Base-by-base conservation (phyloP, 192 early-diverging fungal genomes). In the Podila minutissima region DNA sequence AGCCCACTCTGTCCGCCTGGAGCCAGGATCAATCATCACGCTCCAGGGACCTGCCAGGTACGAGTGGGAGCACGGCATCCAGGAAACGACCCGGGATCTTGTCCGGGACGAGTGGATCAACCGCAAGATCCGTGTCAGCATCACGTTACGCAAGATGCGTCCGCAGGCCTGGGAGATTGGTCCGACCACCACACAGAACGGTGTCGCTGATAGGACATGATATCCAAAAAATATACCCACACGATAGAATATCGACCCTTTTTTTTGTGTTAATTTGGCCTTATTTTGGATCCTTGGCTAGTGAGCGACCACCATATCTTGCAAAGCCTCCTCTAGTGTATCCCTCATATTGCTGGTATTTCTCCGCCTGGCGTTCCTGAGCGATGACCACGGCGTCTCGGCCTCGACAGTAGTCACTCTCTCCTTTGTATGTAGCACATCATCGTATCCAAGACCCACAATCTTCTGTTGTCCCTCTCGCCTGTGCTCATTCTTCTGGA, bases 21-120 rank as follows among this genome's bases (percentile, higher is more conserved):
- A 74, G 15, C 85, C 87, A 10, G 87, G 87, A 10, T 84, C 84
- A 32, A 69, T 86, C 2, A 28, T 88, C 26, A 69, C 70, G 4
- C 35, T 88, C 15, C 69, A 79, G 38, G 87, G 85, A 8, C 67
- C 70, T 0, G 82, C 87, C 11, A 59, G 87, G 31, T 88, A 84
- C 37, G 67, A 72, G 24, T 88, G 87, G 87, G 79, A 84, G 59
- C 87, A 88, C 71, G 83, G 87, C 28, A 88, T 88, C 49, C 66
- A 77, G 35, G 85, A 85, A 38, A 49, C 48, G 4, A 26, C 59
- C 9, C 55, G 67, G 17, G 87, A 88, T 67, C 17, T 59, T 15
- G 63, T 85, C 0, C 38, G 37, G 5, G 79, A 70, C 5, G 74
- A 83, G 33, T 33, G 26, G 26, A 72, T 84, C 6, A 51, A 68